A percentile compares a stretch with the other conserved stretches of the same genome.
These are phyloP conservation scores for Alternaria consortialis DNA, from an alignment of 2,329 filamentous ascomycete species.

Conservation along the genomic window DNA sequence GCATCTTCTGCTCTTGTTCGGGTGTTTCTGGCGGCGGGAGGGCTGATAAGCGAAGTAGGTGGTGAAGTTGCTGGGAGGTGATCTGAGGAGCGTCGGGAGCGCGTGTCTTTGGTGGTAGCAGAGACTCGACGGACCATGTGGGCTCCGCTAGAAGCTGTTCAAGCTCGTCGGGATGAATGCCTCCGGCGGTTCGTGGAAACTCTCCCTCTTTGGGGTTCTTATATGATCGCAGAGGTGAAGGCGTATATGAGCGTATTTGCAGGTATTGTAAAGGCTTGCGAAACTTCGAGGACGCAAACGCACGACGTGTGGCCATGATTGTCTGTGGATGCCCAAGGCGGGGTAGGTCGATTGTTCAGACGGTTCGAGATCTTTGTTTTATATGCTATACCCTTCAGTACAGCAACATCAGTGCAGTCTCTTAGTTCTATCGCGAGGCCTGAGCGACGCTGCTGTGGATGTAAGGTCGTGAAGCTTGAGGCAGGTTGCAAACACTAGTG, in stretches of 20 bases:
- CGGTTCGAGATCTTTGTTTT: neutral
- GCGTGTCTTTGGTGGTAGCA: slow-evolving; percentile 64
- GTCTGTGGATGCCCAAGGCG: neutral
- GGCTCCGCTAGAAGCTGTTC: slow-evolving; percentile 68
- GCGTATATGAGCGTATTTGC: slow-evolving; percentile 16
- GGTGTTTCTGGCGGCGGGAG: slow-evolving; percentile 74
- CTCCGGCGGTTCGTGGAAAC: slow-evolving; percentile 10
- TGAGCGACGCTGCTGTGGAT: slow-evolving; percentile 15
- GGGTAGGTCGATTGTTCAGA: neutral
- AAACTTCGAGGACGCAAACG: slow-evolving; percentile 13
- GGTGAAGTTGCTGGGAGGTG: slow-evolving; percentile 74
- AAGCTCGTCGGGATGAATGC: slow-evolving; percentile 42
- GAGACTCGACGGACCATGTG: slow-evolving; percentile 82
- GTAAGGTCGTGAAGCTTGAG: slow-evolving; percentile 34
- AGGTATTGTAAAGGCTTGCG: slow-evolving; percentile 8
- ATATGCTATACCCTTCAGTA: neutral
- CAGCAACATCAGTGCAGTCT: neutral
- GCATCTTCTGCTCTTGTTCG: slow-evolving; percentile 74
- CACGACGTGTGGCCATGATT: slow-evolving; percentile 27
- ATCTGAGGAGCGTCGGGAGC: slow-evolving; percentile 56
- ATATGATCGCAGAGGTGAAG: neutral
- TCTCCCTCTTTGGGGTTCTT: neutral
- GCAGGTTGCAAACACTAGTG: slow-evolving; percentile 25
- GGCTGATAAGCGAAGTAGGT: slow-evolving; percentile 88
- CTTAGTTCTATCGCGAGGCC: neutral